A percentile compares a stretch with the other conserved stretches of the same genome.
These are phyloP conservation scores for Moesziomyces aphidis DNA, from an alignment of 1,284 basidiomycete genomes.

Conservation along the genomic window DNA sequence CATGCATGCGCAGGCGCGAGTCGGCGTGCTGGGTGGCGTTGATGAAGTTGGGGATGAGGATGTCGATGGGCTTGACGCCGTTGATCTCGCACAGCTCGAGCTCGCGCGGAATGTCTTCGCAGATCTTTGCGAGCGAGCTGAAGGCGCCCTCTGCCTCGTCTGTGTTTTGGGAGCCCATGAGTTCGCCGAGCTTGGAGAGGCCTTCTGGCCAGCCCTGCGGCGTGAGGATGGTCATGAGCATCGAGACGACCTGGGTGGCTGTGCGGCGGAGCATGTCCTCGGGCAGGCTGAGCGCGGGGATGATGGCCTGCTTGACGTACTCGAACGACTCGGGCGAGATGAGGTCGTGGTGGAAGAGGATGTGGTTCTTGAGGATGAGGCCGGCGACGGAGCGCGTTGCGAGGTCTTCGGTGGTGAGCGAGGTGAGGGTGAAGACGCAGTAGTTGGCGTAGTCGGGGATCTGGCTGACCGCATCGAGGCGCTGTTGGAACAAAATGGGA, in stretches of 20 bases:
- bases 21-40: conserved; percentile 78
- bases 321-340: conserved; percentile 60
- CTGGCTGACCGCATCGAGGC: conserved; percentile 59
- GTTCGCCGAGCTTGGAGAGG: conserved; percentile 58
- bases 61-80: conserved; percentile 68
- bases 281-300: conserved; percentile 60
- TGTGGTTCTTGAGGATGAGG: conserved; percentile 94
- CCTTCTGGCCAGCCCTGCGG: conserved; percentile 64
- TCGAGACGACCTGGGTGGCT: conserved; percentile 65
- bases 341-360: conserved; percentile 64
- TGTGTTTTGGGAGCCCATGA: conserved; percentile 55
- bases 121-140: conserved; percentile 92
- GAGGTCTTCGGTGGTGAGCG: conserved; percentile 83
- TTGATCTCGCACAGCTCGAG: conserved; percentile 88
- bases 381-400: conserved; percentile 94
- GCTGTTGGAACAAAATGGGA: conserved; percentile 21
- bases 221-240: conserved; percentile 63
- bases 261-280: conserved; percentile 66
- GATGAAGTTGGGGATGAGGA: conserved; percentile 85
- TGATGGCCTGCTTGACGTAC: conserved; percentile 64
- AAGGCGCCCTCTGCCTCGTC: conserved; percentile 78
- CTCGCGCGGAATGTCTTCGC: conserved; percentile 95
- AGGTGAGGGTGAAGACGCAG: conserved; percentile 89
- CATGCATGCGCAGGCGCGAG: conserved; percentile 88
- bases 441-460: conserved; percentile 83